Base-by-base conservation (phyloP, 176 grass and related monocot genomes). In the Triticum turgidum region DNA sequence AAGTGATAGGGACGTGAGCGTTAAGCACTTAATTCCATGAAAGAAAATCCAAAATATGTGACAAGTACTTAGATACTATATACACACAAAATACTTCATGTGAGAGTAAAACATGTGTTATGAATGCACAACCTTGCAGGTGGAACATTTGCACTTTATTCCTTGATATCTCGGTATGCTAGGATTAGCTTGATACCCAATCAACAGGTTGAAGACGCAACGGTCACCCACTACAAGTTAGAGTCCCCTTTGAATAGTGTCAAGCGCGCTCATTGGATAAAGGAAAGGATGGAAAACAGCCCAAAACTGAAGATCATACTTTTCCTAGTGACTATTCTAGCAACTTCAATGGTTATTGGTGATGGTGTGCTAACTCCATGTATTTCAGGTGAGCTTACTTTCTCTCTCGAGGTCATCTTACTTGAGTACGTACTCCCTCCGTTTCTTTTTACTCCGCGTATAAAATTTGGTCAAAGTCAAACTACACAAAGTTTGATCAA, bases 281-380 rank as follows among this genome's bases (percentile, higher is more conserved):
- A 95, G 73, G 78, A 87, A 20, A 89, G 76, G 41, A 85, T 95
- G 70, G 93, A 91, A 78, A 95, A 72, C 17, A 91, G 78, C 84
- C 74, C 66, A 59, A 82, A 82, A 12, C 75, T 85, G 65, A 88
- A 93, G 75, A 44, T 87, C 30, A 14, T 80, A 42, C 91, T 95
- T 90, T 91, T 95, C 64, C 62, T 95, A 41, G 81, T 91, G 10
- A 93, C 91, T 56, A 87, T 95, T 49, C 74, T 95, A 20, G 93
- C 87, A 37, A 95, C 93, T 71, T 93, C 91, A 25, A 95, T 95
- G 93, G 93, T 95, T 61, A 95, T 95, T 77, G 93, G 93, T 52
- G 93, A 95, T 61, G 91, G 93, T n/a, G 87, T 95, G 34, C 74
- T 93, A 78, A 95, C 93, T 79, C 93, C 91, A 82, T 91, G 71